Conservation (phyloP, 441 rosid genomes). For the Brassica hybrid region DNA sequence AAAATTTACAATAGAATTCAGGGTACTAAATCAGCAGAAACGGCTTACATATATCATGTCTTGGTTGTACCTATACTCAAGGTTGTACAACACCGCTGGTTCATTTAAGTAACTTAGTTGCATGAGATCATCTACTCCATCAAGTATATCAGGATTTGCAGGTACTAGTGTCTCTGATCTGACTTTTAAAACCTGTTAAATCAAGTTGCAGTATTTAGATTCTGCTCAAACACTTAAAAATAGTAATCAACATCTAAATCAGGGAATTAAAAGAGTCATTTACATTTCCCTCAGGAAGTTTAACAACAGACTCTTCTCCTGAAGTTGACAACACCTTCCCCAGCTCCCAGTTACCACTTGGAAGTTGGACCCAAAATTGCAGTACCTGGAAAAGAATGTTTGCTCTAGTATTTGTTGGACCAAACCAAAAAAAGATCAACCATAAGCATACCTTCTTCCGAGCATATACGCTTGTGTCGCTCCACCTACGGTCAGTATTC, state of each 20-base stretch:
- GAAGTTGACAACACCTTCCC: conserved; percentile 68
- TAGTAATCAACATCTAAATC: conserved; percentile 25
- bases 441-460: conserved; percentile 52
- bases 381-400: conserved; percentile 53
- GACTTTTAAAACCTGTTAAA: too few relatives aligned
- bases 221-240: conserved; percentile 24
- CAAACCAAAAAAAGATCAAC: background rate
- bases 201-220: background rate
- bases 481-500: conserved; percentile 63
- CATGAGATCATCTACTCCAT: too few relatives aligned
- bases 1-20: too few relatives aligned
- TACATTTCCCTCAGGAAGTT: conserved; percentile 76
- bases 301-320: conserved; percentile 69
- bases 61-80: too few relatives aligned
- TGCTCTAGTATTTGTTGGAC: background rate
- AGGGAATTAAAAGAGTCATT: conserved; percentile 33
- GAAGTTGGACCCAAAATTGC: conserved; percentile 80
- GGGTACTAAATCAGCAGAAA: too few relatives aligned
- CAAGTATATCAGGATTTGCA: too few relatives aligned
- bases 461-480: conserved; percentile 66
- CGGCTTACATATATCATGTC: too few relatives aligned
- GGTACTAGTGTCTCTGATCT: too few relatives aligned
- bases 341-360: conserved; percentile 84
- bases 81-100: too few relatives aligned
- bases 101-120: too few relatives aligned